Evolutionary conservation across 352 stramenopile genomes (phyloP), one percentile per base, ranked within the genome.

Genomic region (Pythium brachiatum): DNA sequence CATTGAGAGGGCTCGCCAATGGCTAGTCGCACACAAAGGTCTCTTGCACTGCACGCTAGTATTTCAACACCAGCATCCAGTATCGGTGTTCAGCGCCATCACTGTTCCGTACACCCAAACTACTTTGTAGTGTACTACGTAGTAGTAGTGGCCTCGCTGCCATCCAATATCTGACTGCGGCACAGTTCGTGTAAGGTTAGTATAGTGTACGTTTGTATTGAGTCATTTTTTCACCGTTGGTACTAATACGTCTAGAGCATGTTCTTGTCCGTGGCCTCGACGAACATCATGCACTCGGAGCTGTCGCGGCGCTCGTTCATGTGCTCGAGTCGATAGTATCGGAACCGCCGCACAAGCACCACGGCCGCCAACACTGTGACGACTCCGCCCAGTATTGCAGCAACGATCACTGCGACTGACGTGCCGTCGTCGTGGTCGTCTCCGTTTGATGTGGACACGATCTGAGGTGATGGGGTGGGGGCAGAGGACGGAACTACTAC

Each of bases 231-330:
- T n/a, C n/a, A n/a, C n/a, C n/a, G n/a, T n/a, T n/a, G n/a, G n/a
- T n/a, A n/a, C n/a, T n/a, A n/a, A 34, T 20, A n/a, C 3, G 13
- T 47, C 16, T 60, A 63, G 29, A 64, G 9, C 36, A 66, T 52
- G 11, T 47, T 50, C 18, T 64, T 52, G 32, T 80, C 69, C 2
- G 60, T 68, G 9, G 62, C 57, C 9, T 72, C 48, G 32, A 69
- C 55, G 39, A 74, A 76, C 27, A 74, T 39, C 4, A 79, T 63
- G 18, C 66, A 64, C 5, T 75, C 69, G n/a, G 73, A 80, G 44
- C 62, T 74, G 7, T 60, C 31, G 21, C 63, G 60, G 12, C 34
- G 32, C 8, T 20, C 26, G 46, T 63, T 63, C 36, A 63, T 68
- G 23, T 16, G 53, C 21, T 59, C 62, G 5, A 63, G 48, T 27